Evolutionary conservation across 345 rosid genomes (phyloP).

Genomic region (Iberis pinnata): DNA sequence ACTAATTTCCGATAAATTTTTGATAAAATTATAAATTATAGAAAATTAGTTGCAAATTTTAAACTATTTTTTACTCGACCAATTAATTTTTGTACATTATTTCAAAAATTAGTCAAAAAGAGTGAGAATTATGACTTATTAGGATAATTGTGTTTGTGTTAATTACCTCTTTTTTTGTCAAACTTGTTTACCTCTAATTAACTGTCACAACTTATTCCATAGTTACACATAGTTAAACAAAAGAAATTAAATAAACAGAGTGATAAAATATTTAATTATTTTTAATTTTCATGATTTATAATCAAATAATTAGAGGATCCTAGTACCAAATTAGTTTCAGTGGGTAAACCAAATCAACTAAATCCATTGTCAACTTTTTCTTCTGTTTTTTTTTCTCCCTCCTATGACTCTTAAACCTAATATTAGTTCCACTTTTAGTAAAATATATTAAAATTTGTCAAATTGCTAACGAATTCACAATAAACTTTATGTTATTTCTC

Average conservation of each 20-base stretch:
- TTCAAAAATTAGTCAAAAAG: too few species aligned
- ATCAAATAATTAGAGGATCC: slow-evolving; percentile 14
- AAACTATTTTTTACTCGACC: too few species aligned
- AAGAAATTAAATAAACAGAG: background rate
- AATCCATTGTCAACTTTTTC: slow-evolving; percentile 5
- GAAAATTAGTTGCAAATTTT: too few species aligned
- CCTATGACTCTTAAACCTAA: slow-evolving; percentile 27
- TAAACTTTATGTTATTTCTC: slow-evolving; percentile 7
- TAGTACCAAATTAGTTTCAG: slow-evolving; percentile 26
- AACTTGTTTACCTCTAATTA: too few species aligned
- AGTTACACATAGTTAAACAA: background rate
- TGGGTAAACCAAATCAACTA: slow-evolving; percentile 36
- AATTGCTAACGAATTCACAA: slow-evolving; percentile 26
- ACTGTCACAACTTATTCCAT: slow-evolving; percentile 3
- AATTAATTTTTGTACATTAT: too few species aligned
- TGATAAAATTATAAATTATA: too few species aligned
- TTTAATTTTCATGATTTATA: slow-evolving; percentile 2
- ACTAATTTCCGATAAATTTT: too few species aligned
- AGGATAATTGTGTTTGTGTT: too few species aligned
- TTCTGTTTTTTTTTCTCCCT: background rate
- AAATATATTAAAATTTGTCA: slow-evolving; percentile 11
- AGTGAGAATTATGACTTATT: too few species aligned
- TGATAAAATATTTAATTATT: background rate
- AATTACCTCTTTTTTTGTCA: too few species aligned
- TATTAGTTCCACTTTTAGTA: slow-evolving; percentile 2